Evolutionary conservation across 805 yeast genomes (phyloP).

Genomic region (Wickerhamomyces queroliae): DNA sequence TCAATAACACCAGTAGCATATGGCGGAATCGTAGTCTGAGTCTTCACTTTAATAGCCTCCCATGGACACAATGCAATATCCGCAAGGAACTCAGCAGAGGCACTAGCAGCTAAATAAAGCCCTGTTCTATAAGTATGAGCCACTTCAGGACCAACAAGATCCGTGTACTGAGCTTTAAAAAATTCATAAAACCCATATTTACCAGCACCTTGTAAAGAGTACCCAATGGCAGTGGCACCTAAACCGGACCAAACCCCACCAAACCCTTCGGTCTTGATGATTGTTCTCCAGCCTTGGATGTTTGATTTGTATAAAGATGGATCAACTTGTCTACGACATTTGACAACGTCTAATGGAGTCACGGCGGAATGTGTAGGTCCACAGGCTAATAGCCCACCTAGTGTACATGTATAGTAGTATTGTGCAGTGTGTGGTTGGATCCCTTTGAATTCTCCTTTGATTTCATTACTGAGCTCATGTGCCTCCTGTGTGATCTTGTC

Average conservation of each 20-base stretch:
- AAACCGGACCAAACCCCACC: slow-evolving; percentile 80
- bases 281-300: slow-evolving; percentile 74
- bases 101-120: slow-evolving; percentile 78
- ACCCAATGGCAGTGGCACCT: slow-evolving; percentile 90
- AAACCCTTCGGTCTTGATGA: slow-evolving; percentile 67
- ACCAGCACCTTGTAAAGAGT: slow-evolving; percentile 95
- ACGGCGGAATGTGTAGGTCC: slow-evolving; percentile 95
- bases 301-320: slow-evolving; percentile 68
- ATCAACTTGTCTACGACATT: slow-evolving; percentile 89
- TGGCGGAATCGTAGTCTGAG: slow-evolving; percentile 92
- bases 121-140: slow-evolving; percentile 66
- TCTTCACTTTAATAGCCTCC: slow-evolving; percentile 91
- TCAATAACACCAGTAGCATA: slow-evolving; percentile 56
- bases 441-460: slow-evolving; percentile 11
- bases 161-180: slow-evolving; percentile 76
- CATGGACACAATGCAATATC: slow-evolving; percentile 88
- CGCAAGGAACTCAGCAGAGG: slow-evolving; percentile 91
- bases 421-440: slow-evolving; percentile 31
- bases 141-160: slow-evolving; percentile 54
- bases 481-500: slow-evolving; percentile 5
- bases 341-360: slow-evolving; percentile 89
- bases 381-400: slow-evolving; percentile 75
- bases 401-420: slow-evolving; percentile 51
- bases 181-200: slow-evolving; percentile 93
- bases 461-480: slow-evolving; percentile 1